Percentiles rank a stretch among this genome's conserved stretches.
Evolutionary conservation across 345 rosid species (phyloP).

Genomic region (Luvunga scandens): DNA sequence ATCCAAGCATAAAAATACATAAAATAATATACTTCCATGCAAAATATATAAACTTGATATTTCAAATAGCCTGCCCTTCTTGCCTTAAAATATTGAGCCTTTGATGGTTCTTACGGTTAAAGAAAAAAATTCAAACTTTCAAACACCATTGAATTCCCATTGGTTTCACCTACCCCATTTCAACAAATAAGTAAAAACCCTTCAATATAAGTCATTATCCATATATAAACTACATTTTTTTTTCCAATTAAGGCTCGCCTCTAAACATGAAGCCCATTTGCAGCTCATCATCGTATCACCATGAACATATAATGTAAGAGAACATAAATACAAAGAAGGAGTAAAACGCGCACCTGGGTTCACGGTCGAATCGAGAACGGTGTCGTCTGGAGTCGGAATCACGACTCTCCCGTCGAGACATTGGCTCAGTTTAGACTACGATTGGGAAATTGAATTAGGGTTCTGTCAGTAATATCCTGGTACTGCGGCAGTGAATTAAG

Average conservation of each 20-base stretch:
- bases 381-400: constrained; percentile 54
- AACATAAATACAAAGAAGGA: background rate
- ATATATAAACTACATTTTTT: background rate
- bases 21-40: background rate
- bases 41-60: background rate
- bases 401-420: constrained; percentile 57
- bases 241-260: background rate
- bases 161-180: background rate
- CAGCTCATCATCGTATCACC: background rate
- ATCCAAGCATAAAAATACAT: background rate
- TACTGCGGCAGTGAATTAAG: background rate
- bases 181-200: background rate
- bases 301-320: background rate
- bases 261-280: background rate
- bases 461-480: background rate
- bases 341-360: constrained; percentile 44
- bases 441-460: background rate
- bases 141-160: background rate
- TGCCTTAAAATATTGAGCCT: background rate
- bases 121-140: background rate
- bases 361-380: constrained; percentile 52
- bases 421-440: background rate
- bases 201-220: background rate
- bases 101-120: background rate
- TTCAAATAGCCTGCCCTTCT: background rate